phyloP scores from a whole-genome alignment of 2,329 filamentous ascomycete genomes.

The Clarireedia hainanense region DNA sequence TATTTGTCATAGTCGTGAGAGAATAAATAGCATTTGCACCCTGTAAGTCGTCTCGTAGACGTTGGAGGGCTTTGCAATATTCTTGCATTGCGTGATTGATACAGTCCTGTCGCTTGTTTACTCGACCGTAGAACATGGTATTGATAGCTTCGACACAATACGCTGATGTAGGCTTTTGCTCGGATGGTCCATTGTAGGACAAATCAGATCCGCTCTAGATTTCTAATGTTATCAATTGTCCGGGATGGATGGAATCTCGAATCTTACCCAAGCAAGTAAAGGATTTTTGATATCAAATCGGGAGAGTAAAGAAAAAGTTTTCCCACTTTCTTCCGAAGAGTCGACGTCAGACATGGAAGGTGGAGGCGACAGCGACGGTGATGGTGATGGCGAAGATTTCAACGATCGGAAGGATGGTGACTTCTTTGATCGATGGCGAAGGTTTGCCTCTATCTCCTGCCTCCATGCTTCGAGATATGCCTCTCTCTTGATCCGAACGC shows the following conservation, averaged over 20 bases:
- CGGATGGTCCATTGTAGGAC: background rate
- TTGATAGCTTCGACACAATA: background rate
- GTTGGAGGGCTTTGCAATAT: background rate
- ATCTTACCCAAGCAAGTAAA: too few species aligned
- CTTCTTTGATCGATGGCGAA: too few species aligned
- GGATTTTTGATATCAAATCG: too few species aligned
- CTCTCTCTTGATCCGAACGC: too few species aligned
- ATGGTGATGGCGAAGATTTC: too few species aligned
- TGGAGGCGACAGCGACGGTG: too few species aligned
- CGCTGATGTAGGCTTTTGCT: background rate
- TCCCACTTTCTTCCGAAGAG: too few species aligned
- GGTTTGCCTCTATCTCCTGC: too few species aligned
- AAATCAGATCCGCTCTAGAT: background rate
- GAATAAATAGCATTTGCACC: background rate
- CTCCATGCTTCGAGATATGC: too few species aligned
- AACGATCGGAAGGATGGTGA: too few species aligned
- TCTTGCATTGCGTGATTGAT: background rate
- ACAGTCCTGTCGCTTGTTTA: background rate
- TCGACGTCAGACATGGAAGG: too few species aligned
- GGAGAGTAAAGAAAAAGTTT: too few species aligned
- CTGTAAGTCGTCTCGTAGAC: background rate
- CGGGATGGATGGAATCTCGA: background rate
- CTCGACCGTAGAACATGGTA: background rate
- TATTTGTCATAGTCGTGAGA: background rate
- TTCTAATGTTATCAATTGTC: background rate